Conservation (phyloP, 495 filamentous ascomycete genomes). For the Penicillium paradoxum region DNA sequence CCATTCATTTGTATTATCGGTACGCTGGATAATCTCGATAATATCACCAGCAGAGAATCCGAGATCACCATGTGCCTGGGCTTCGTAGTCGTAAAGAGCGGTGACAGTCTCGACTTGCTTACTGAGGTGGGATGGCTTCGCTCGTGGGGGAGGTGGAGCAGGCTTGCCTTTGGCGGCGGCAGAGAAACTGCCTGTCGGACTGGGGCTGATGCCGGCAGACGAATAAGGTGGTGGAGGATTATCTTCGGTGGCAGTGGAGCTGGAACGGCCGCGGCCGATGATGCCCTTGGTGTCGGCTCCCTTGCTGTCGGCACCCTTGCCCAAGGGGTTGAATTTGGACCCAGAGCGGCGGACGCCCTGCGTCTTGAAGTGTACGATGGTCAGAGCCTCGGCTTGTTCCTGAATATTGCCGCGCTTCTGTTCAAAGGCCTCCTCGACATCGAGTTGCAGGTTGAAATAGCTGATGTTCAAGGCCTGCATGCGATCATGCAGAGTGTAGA, state of each 20-base stretch:
- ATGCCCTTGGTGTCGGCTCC: slow-evolving; percentile 28
- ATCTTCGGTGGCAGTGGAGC: slow-evolving; percentile 47
- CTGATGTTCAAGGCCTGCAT: slow-evolving; percentile 96
- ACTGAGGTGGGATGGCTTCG: slow-evolving; percentile 74
- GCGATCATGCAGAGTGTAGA: slow-evolving; percentile 95
- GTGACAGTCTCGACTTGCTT: slow-evolving; percentile 68
- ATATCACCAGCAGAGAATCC: slow-evolving; percentile 86
- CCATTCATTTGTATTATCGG: slow-evolving; percentile 91
- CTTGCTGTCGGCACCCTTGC: slow-evolving; percentile 31
- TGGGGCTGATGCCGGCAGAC: slow-evolving; percentile 37
- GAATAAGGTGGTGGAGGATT: slow-evolving; percentile 68
- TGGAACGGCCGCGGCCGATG: slow-evolving; percentile 22
- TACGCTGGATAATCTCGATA: slow-evolving; percentile 80
- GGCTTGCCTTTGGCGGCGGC: slow-evolving; percentile 77
- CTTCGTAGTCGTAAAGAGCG: slow-evolving; percentile 91
- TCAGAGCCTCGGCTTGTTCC: slow-evolving; percentile 73
- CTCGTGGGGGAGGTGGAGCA: slow-evolving; percentile 86
- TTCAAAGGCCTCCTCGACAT: slow-evolving; percentile 86
- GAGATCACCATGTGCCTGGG: slow-evolving; percentile 90
- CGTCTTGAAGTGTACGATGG: slow-evolving; percentile 81
- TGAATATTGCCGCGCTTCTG: slow-evolving; percentile 81
- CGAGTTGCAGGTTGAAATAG: slow-evolving; percentile 89
- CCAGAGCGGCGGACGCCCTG: slow-evolving; percentile 53
- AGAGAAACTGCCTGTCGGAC: slow-evolving; percentile 47
- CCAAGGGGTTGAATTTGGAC: slow-evolving; percentile 46